Evolutionary conservation across 495 filamentous ascomycete genomes (phyloP).

Genomic region (Xylaria scruposa): DNA sequence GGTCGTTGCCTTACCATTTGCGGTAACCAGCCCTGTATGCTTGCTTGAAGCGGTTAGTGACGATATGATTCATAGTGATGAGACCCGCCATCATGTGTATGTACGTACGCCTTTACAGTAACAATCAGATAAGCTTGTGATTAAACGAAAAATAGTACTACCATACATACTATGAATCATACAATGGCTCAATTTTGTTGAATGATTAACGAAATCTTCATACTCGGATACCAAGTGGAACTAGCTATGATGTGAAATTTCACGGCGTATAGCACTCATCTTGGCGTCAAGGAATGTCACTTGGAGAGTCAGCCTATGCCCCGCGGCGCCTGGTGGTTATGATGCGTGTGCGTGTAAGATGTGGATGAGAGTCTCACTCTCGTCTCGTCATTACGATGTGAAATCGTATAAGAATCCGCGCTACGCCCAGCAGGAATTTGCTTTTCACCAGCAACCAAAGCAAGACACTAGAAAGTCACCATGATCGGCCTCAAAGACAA

Average conservation of each 20-base stretch:
- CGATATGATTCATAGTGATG: slow-evolving; percentile 35
- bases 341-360: background rate
- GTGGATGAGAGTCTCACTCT: background rate
- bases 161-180: background rate
- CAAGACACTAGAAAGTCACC: background rate
- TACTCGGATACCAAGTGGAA: background rate
- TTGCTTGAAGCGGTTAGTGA: background rate
- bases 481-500: slow-evolving; percentile 35
- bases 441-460: background rate
- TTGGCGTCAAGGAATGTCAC: background rate
- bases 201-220: background rate
- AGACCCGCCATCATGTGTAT: background rate
- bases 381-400: background rate
- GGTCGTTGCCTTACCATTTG: background rate
- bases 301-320: background rate
- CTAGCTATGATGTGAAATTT: background rate
- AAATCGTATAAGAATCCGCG: slow-evolving; percentile 9
- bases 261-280: background rate
- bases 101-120: background rate
- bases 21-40: background rate
- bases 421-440: background rate
- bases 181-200: background rate
- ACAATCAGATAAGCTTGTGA: background rate
- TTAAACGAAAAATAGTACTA: background rate
- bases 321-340: background rate